These are phyloP conservation scores for Apostasia shenzhenica DNA, from an alignment of 106 monocot genomes.

Conservation along the genomic window DNA sequence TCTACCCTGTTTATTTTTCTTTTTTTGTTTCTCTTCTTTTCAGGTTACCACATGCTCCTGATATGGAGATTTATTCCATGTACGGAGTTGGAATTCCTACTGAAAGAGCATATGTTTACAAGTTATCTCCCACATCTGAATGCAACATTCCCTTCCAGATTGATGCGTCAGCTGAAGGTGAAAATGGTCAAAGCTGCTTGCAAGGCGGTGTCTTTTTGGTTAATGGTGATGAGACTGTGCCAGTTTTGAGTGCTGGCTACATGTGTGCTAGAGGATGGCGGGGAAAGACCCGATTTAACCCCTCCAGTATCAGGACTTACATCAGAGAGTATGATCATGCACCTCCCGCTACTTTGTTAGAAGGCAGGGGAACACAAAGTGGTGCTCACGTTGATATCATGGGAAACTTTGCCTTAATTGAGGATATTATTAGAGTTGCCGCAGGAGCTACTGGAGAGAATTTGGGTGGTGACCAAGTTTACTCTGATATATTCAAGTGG, in stretches of 20 bases:
- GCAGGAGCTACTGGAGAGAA: conserved; percentile 90
- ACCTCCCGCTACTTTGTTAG: conserved; percentile 75
- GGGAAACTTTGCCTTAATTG: conserved; percentile 96
- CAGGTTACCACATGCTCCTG: conserved; percentile 95
- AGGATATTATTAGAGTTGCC: conserved; percentile 92
- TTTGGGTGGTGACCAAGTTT: conserved; percentile 81
- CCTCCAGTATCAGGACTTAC: conserved; percentile 74
- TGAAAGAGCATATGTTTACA: conserved; percentile 95
- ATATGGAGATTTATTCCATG: conserved; percentile 95
- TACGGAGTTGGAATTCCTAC: conserved; percentile 97
- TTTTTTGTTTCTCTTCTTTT: background rate
- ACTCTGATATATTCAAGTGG: conserved; percentile 97
- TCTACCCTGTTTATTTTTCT: background rate
- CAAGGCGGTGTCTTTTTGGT: conserved; percentile 66
- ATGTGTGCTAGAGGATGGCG: conserved; percentile 98
- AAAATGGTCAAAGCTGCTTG: conserved; percentile 47
- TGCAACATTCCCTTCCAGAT: conserved; percentile 96
- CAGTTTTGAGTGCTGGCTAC: conserved; percentile 85
- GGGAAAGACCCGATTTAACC: conserved; percentile 90
- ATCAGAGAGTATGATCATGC: conserved; percentile 86
- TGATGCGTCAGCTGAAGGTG: conserved; percentile 71
- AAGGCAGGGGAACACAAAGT: conserved; percentile 96
- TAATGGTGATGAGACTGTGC: conserved; percentile 97
- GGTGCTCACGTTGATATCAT: conserved; percentile 98
- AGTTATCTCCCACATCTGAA: conserved; percentile 58